phyloP scores from a whole-genome alignment of 495 filamentous ascomycete genomes.

The Xylaria bambusicola region DNA sequence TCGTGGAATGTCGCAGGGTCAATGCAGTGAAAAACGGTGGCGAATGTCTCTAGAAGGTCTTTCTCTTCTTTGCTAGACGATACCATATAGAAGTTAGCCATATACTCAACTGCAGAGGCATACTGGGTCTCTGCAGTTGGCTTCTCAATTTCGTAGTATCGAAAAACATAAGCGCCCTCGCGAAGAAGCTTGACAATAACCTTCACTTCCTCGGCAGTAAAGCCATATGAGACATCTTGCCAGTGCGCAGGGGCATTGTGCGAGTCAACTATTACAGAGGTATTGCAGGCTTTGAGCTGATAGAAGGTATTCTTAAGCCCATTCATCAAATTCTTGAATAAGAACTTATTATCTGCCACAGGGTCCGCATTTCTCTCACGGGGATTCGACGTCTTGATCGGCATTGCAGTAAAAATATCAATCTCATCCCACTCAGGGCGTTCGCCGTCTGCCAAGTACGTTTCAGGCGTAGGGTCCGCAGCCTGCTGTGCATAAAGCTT shows the following conservation, averaged over 20 bases:
- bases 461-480: conserved; percentile 70
- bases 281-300: conserved; percentile 87
- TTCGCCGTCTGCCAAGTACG: conserved; percentile 79
- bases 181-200: conserved; percentile 97
- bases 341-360: conserved; percentile 95
- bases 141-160: conserved; percentile 91
- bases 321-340: conserved; percentile 98
- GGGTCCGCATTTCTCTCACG: conserved; percentile 89
- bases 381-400: conserved; percentile 92
- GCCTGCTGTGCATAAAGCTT: conserved; percentile 66
- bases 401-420: conserved; percentile 94
- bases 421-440: conserved; percentile 95
- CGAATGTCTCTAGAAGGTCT: conserved; percentile 95
- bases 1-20: conserved; percentile 98
- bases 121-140: conserved; percentile 71
- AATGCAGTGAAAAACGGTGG: conserved; percentile 97
- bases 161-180: conserved; percentile 91
- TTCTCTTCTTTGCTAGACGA: conserved; percentile 95
- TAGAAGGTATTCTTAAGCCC: conserved; percentile 97
- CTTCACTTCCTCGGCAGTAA: conserved; percentile 94
- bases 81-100: conserved; percentile 89
- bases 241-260: conserved; percentile 83
- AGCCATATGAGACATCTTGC: conserved; percentile 94
- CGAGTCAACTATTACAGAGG: conserved; percentile 66
- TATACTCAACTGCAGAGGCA: conserved; percentile 80